Evolutionary conservation across 768 basidiomycete species (phyloP), one percentile per base, ranked within the genome.

Genomic region (Guyanaporus albipodus): DNA sequence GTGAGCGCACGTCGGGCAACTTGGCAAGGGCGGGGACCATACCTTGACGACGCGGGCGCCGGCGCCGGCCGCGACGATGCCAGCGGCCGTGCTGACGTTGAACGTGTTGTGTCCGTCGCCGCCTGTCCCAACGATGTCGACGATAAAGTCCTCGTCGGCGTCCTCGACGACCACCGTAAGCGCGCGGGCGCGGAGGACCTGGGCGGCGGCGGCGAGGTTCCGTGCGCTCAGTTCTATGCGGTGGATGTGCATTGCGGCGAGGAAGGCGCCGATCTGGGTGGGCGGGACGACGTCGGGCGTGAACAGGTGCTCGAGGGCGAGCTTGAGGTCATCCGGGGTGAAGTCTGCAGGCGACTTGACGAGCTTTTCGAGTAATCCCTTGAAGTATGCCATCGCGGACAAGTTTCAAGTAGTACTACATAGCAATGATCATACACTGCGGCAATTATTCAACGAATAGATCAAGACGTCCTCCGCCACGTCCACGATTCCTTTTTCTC

Each of bases 21-120:
- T n/a, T n/a, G n/a, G n/a, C n/a, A n/a, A n/a, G n/a, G n/a, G n/a
- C 11, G 7, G 27, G 7, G 27, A 28, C n/a, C 40, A 28, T 59
- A 90, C 93, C 75, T 99, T 97, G 64, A 91, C 80, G 2, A 99
- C 92, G 27, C 92, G 77, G 0, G 90, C 90, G 6, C 95, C 95
- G 7, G 93, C 89, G 12, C 94, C 95, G 19, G 93, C 92, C 23
- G 94, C 95, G 17, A 97, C 89, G 50, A 99, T 78, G 1, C 80
- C 94, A 3, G 95, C 94, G 2, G 91, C 85, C 1, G 95, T 97
- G 62, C 91, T 94, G 42, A 97, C 94, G 63, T 98, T 97, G 77
- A 93, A 97, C 0, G 94, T 85, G 60, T 97, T 89, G 67, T 93
- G 82, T 0, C 93, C 93, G 67, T 97, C 96, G 7, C 96, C 95